A percentile compares a stretch with the other conserved stretches of the same genome.
Evolutionary conservation across 2,329 filamentous ascomycete genomes (phyloP).

Genomic region (Sphaerulina vaccinii): DNA sequence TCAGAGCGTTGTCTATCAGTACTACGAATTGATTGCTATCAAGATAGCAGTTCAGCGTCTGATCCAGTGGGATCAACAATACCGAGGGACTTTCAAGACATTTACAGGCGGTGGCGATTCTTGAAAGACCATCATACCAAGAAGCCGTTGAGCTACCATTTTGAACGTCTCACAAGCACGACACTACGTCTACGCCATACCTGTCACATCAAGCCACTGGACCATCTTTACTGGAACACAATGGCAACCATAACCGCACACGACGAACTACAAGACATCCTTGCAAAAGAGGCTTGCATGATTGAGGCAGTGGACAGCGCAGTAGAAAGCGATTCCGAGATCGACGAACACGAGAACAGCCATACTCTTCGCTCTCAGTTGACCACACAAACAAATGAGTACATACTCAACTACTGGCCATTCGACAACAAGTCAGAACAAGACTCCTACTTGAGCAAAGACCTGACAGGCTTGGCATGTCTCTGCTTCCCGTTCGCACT

Average conservation of each 20-base stretch:
- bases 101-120: too few species aligned
- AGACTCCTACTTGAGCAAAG: conserved; percentile 5
- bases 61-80: too few species aligned
- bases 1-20: background rate
- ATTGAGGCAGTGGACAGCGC: background rate
- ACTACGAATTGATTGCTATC: background rate
- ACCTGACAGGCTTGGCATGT: conserved; percentile 14
- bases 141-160: too few species aligned
- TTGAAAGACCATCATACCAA: too few species aligned
- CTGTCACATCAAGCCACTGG: too few species aligned
- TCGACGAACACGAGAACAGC: background rate
- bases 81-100: too few species aligned
- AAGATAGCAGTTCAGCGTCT: background rate
- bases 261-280: background rate
- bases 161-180: too few species aligned
- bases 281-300: conserved; percentile 5
- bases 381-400: conserved; percentile 13
- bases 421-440: conserved; percentile 9
- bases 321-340: conserved; percentile 1
- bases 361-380: conserved; percentile 11
- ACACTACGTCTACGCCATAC: too few species aligned
- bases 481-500: conserved; percentile 17
- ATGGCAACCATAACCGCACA: background rate
- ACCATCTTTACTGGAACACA: too few species aligned
- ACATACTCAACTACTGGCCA: conserved; percentile 16